Evolutionary conservation across 768 basidiomycete genomes (phyloP).

Genomic region (Amylocystis lapponica): DNA sequence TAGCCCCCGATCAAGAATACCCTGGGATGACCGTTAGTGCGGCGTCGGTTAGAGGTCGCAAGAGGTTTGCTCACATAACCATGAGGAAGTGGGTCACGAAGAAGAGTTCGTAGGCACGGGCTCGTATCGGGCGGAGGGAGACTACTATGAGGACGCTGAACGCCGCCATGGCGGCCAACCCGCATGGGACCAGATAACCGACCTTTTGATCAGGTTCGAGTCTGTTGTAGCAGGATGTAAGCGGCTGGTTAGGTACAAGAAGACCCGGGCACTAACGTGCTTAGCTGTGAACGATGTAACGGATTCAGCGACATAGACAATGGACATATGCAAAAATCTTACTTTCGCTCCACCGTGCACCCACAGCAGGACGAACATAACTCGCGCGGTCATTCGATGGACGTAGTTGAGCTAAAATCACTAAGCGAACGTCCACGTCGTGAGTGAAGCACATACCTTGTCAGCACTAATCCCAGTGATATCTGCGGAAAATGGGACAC

Average conservation of each 20-base stretch:
- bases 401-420: conserved; percentile 30
- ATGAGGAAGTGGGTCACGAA: conserved; percentile 40
- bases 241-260: too few species aligned
- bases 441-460: conserved; percentile 32
- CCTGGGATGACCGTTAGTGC: conserved; percentile 11
- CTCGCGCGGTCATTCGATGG: conserved; percentile 46
- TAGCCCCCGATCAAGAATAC: conserved; percentile 27
- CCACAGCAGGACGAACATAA: conserved; percentile 41
- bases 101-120: conserved; percentile 47
- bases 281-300: background rate
- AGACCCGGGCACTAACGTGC: background rate
- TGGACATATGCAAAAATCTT: too few species aligned
- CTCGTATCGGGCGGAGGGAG: conserved; percentile 45
- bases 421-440: background rate
- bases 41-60: background rate
- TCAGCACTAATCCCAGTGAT: conserved; percentile 46
- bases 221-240: too few species aligned
- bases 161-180: conserved; percentile 31
- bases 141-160: conserved; percentile 40
- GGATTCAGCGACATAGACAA: too few species aligned
- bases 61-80: conserved; percentile 30
- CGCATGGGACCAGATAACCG: conserved; percentile 10
- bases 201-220: background rate
- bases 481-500: conserved; percentile 24
- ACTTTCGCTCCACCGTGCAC: conserved; percentile 43